phyloP scores from a whole-genome alignment of 805 yeast species.

The Ogataea chonburiensis region DNA sequence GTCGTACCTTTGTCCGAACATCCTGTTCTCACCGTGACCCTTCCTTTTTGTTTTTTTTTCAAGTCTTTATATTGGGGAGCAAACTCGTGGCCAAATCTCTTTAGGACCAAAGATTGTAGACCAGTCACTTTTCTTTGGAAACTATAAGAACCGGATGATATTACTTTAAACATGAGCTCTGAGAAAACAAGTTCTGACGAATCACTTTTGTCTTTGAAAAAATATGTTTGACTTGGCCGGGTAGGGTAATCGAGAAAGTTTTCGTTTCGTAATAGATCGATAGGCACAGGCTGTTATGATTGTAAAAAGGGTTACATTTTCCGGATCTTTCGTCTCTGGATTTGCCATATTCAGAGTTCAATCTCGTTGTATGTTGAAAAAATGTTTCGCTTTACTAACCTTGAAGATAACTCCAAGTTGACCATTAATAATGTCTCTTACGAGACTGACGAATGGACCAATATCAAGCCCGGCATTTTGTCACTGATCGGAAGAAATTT shows the following conservation, averaged over 20 bases:
- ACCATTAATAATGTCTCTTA: conserved; percentile 50
- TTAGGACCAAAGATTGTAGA: conserved; percentile 8
- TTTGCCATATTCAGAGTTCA: not conserved
- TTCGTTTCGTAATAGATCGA: too few species aligned
- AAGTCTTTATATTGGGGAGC: conserved; percentile 73
- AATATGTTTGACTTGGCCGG: too few species aligned
- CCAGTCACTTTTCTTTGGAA: too few species aligned
- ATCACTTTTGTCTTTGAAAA: too few species aligned
- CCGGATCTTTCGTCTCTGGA: too few species aligned
- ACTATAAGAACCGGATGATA: too few species aligned
- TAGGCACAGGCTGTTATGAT: too few species aligned
- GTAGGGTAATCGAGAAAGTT: too few species aligned
- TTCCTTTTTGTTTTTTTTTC: conserved; percentile 85
- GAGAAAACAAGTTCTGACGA: not conserved
- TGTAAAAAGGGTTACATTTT: too few species aligned
- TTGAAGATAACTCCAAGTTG: conserved; percentile 3
- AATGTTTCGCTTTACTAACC: not conserved
- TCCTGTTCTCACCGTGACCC: conserved; percentile 92
- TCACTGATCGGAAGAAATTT: conserved; percentile 68
- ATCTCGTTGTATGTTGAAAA: not conserved
- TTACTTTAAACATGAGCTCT: not conserved
- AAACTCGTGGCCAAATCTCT: conserved; percentile 60
- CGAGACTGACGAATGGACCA: conserved; percentile 76
- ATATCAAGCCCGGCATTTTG: conserved; percentile 73
- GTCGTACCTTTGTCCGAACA: conserved; percentile 90